Evolutionary conservation across 257 asterid species (phyloP).

Genomic region (Datura wrightii): DNA sequence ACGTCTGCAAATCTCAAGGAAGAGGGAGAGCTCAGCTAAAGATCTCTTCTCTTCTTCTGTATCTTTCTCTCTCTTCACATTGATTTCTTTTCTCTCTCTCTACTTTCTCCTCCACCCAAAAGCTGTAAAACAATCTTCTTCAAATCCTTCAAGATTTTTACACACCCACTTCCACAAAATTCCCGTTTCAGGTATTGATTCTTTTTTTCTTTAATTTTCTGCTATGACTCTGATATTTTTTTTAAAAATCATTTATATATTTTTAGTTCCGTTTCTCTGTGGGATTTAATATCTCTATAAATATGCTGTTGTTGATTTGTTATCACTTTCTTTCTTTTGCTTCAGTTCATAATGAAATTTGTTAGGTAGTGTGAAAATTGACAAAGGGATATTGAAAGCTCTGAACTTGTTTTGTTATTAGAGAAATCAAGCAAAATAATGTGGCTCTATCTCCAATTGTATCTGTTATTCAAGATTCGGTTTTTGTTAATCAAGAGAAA

Average conservation of each 20-base stretch:
- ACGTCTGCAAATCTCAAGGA: slow-evolving; percentile 58
- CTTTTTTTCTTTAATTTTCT: not conserved
- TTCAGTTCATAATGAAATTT: not conserved
- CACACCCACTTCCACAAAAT: not conserved
- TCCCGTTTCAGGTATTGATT: not conserved
- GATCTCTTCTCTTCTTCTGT: slow-evolving; percentile 52
- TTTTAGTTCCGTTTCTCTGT: not conserved
- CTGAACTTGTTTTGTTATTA: not conserved
- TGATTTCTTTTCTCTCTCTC: slow-evolving; percentile 42
- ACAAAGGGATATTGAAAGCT: not conserved
- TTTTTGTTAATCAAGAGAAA: slow-evolving; percentile 8
- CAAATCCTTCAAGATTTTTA: not conserved
- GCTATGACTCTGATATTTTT: not conserved
- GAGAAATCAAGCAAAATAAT: not conserved
- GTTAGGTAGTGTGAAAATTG: not conserved
- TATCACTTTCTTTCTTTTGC: not conserved
- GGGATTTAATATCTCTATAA: not conserved
- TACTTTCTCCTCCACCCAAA: slow-evolving; percentile 30
- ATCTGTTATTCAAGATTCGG: not conserved
- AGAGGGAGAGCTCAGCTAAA: slow-evolving; percentile 72
- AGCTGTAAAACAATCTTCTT: slow-evolving; percentile 12
- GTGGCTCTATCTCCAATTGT: not conserved
- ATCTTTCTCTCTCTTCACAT: slow-evolving; percentile 66
- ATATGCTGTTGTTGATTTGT: not conserved
- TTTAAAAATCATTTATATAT: not conserved